Evolutionary conservation across 208 protist species (phyloP), one percentile per base, ranked within the genome.

Genomic region (Leishmania gerbilli): DNA sequence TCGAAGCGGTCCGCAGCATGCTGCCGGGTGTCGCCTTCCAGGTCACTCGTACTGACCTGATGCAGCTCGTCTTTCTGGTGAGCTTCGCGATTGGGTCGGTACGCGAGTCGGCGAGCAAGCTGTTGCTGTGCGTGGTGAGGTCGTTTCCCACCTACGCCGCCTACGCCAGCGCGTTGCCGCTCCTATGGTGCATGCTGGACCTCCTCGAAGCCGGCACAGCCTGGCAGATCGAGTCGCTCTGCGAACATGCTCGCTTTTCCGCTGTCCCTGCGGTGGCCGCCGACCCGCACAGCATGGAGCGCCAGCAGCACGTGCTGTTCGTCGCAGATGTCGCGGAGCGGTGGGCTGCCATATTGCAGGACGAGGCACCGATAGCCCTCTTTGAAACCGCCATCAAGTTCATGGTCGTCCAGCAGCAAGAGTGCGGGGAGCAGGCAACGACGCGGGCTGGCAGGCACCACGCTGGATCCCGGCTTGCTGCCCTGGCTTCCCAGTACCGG

Each of bases 141-240:
- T 79, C 74, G 62, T 94, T 97, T 69, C 91, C 94, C 11, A 85
- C 81, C 71, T 89, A 89, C 83, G 81, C 87, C 47, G 83, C 84
- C n/a, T 84, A 88, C 84, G 87, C 86, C 37, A 83, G 80, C 69
- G 87, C 83, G 42, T 88, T 97, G 76, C 92, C 90, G 80, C 87
- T 95, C 58, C 82, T 97, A 82, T 97, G 94, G 94, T 80, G 80
- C 19, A 80, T 95, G 45, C 86, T 95, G 34, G 90, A 95, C 85
- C 74, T 95, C 60, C 79, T 95, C 24, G 88, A 95, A 60, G 60
- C 45, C 24, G 92, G 91, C 65, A 87, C 80, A 53, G 82, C 86
- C 21, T 77, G 83, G 15, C 86, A 95, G 31, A 79, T 95, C 69
- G 92, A 90, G 55, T 67, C 51, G 51, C 91, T 95, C 75, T 97